Conservation (phyloP, 108 stramenopile species). For the Ochromonas danica region DNA sequence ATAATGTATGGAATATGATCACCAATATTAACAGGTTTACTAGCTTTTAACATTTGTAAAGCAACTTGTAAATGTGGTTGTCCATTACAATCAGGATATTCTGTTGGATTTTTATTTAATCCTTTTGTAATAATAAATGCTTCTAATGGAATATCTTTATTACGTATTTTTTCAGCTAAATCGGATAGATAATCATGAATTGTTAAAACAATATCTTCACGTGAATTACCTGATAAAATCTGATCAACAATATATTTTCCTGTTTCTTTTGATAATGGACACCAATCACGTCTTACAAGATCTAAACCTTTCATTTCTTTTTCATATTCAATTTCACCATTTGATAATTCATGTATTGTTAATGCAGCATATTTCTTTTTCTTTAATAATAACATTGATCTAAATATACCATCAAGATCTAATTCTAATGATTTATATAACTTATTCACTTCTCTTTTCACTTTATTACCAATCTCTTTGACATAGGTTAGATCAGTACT, state of each 20-base stretch:
- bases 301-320: constrained; percentile 94
- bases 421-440: constrained; percentile 94
- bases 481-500: constrained; percentile 76
- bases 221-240: constrained; percentile 75
- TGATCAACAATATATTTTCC: constrained; percentile 87
- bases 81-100: constrained; percentile 93
- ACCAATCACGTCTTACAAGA: constrained; percentile 98
- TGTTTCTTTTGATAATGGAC: constrained; percentile 89
- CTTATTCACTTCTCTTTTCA: constrained; percentile 93
- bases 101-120: constrained; percentile 94
- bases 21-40: constrained; percentile 87
- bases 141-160: constrained; percentile 71
- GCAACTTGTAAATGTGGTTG: constrained; percentile 95
- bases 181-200: constrained; percentile 84
- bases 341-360: constrained; percentile 66
- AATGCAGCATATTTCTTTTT: constrained; percentile 99
- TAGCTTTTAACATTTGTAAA: constrained; percentile 84
- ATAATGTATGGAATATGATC: constrained; percentile 99
- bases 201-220: constrained; percentile 75
- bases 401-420: constrained; percentile 95
- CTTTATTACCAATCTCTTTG: constrained; percentile 73
- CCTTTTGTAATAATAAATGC: constrained; percentile 98
- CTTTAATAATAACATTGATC: constrained; percentile 91
- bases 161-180: constrained; percentile 79
- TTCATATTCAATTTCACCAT: constrained; percentile 59